These are phyloP conservation scores for Lippia alba DNA, from an alignment of 305 asterid species.

Conservation along the genomic window DNA sequence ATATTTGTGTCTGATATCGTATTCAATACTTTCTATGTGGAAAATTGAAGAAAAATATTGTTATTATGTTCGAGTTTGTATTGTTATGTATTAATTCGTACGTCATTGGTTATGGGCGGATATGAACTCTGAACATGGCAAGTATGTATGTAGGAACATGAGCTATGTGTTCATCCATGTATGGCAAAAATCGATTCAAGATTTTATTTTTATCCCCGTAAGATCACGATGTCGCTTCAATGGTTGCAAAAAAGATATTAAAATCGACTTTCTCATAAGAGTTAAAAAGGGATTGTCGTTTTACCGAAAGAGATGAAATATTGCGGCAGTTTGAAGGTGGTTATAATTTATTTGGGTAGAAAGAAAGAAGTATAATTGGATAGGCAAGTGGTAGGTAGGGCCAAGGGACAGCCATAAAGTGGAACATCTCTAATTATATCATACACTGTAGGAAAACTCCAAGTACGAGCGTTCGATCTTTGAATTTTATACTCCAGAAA, in stretches of 20 bases:
- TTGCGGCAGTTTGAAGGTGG: neutral
- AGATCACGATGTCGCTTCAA: neutral
- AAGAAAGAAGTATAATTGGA: constrained; percentile 3
- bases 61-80: too few species aligned
- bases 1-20: too few species aligned
- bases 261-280: neutral
- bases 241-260: neutral
- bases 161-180: neutral
- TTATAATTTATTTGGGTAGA: neutral
- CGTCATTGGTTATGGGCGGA: too few species aligned
- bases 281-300: neutral
- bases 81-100: too few species aligned
- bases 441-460: neutral
- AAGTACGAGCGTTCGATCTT: neutral
- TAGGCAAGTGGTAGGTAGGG: constrained; percentile 22
- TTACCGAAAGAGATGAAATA: neutral
- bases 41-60: too few species aligned
- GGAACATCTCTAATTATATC: constrained; percentile 1
- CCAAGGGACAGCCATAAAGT: constrained; percentile 26
- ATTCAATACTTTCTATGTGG: too few species aligned
- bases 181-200: neutral
- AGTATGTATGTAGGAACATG: neutral
- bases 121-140: neutral
- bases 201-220: neutral
- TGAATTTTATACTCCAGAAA: neutral